Evolutionary conservation across 768 basidiomycete species (phyloP).

Genomic region (Psilocybe tampanensis): DNA sequence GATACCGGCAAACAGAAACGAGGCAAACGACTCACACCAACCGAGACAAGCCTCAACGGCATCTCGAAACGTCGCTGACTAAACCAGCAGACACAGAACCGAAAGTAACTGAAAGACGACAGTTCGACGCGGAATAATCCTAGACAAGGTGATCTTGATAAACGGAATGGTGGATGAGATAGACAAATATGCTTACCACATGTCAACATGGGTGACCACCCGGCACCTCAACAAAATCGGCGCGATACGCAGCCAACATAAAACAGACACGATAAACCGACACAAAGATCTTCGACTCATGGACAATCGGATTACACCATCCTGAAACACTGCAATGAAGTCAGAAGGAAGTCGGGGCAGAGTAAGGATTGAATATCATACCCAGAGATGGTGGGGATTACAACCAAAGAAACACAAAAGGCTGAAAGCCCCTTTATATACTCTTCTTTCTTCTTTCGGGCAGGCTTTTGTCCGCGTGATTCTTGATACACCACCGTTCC

Average conservation of each 20-base stretch:
- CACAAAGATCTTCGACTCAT: conserved; percentile 1
- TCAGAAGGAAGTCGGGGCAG: neutral
- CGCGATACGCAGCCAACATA: neutral
- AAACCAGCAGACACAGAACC: conserved; percentile 2
- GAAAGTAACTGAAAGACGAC: conserved; percentile 10
- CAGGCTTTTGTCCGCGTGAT: conserved; percentile 13
- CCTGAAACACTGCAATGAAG: neutral
- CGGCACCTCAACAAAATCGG: conserved; percentile 1
- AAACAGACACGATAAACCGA: conserved; percentile 3
- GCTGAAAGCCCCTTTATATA: conserved; percentile 13
- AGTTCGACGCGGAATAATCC: conserved; percentile 5
- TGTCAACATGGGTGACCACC: conserved; percentile 1
- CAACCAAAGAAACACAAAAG: conserved; percentile 15
- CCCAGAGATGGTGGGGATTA: conserved; percentile 18
- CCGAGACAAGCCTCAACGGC: conserved; percentile 5
- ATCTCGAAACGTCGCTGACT: conserved; percentile 8
- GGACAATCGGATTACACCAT: conserved; percentile 11
- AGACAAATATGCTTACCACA: neutral
- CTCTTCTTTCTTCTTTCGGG: conserved; percentile 12
- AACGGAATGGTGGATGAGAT: neutral
- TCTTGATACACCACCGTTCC: neutral
- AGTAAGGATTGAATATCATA: conserved; percentile 4
- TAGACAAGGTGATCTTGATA: neutral
- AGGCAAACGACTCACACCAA: conserved; percentile 7
- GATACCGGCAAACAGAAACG: neutral